phyloP scores from a whole-genome alignment of 441 rosid species.

The Aquilaria agallochum region DNA sequence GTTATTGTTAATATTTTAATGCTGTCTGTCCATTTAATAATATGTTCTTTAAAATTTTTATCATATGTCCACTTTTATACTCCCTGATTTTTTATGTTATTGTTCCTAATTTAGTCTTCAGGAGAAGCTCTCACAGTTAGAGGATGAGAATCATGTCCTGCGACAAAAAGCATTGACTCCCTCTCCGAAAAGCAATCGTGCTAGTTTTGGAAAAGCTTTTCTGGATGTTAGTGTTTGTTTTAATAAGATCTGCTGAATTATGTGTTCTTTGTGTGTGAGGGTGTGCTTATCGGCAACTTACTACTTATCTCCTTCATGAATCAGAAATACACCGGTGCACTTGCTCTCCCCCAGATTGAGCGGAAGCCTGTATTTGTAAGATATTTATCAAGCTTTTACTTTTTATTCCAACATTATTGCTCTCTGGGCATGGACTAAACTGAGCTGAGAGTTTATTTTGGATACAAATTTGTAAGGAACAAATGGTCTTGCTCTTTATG shows the following conservation, averaged over 20 bases:
- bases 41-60: neutral
- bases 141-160: constrained; percentile 87
- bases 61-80: neutral
- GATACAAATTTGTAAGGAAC: too few relatives aligned
- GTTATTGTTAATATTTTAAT: neutral
- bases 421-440: constrained; percentile 3
- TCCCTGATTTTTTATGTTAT: constrained; percentile 1
- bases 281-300: neutral
- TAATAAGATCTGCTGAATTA: too few relatives aligned
- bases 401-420: neutral
- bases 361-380: constrained; percentile 76
- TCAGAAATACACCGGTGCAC: constrained; percentile 66
- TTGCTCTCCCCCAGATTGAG: constrained; percentile 49
- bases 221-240: constrained; percentile 58
- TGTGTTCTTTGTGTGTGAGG: neutral
- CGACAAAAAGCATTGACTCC: constrained; percentile 69
- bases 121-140: constrained; percentile 69
- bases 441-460: neutral
- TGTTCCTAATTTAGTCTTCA: constrained; percentile 48
- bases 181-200: constrained; percentile 51
- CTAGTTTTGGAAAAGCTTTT: constrained; percentile 42
- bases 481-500: neutral
- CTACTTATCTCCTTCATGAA: constrained; percentile 14
- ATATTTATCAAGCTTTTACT: constrained; percentile 3
- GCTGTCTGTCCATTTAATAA: neutral